Evolutionary conservation across 352 stramenopile genomes (phyloP), one percentile per base, ranked within the genome.

Genomic region (Pythium plurisporium): DNA sequence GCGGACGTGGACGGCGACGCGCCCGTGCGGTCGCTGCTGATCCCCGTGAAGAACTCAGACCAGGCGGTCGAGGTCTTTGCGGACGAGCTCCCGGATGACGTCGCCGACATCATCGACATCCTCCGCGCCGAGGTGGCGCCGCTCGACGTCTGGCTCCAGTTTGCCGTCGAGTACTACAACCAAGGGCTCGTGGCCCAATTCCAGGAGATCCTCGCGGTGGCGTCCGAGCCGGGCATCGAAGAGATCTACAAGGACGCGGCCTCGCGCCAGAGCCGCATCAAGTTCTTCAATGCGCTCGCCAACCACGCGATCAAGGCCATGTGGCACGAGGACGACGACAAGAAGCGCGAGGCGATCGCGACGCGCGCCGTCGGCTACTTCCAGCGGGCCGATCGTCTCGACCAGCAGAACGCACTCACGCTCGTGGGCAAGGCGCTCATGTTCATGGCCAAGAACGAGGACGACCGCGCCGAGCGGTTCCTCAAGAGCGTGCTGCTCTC

Each of bases 21-120:
- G 67, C 34, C 68, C 64, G 68, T 80, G 45, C 62, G 83, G 22
- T 89, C 83, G 62, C 78, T 96, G 59, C 65, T 93, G 51, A 96
- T 96, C 72, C 88, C 88, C 44, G 88, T 96, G 9, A 91, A 95
- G 55, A 95, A 95, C 73, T 94, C 83, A 62, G 64, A 92, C 65
- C 76, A 96, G 63, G 81, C 70, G n/a, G 86, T 96, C 41, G 86
- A 96, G 51, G 86, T 96, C 37, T 96, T 88, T 62, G 79, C 86
- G 20, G 86, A 96, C 52, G 88, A 96, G 62, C 76, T 96, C 15
- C 88, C 88, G 0, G 83, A 90, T 19, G 88, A 96, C 53, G 86
- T 94, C 9, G 95, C 94, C 67, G 87, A 96, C 59, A 94, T 96
- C 58, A 94, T 96, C 59, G 88, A 95, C 56, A 95, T 96, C 38